Evolutionary conservation across 345 rosid genomes (phyloP), one percentile per base, ranked within the genome.

Genomic region (Linum tenue): DNA sequence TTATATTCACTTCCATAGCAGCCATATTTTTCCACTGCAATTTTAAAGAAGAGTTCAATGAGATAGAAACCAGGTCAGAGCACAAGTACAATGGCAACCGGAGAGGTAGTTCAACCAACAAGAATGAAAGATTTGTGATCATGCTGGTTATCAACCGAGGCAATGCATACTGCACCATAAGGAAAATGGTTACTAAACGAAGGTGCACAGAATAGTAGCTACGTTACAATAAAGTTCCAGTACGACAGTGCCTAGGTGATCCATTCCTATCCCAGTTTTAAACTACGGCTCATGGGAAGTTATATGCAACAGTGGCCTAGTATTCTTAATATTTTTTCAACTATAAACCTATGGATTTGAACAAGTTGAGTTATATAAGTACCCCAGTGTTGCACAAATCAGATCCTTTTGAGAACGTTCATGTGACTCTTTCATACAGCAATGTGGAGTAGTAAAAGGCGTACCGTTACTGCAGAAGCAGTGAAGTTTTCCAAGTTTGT

Each of bases 1-100:
- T 94, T 71, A 87, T 76, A 76, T 90, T 94, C 77, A 85, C 96
- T 81, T 94, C 99, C 97, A 94, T 94, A 57, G 96, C 96, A 39
- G 99, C 90, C 74, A 90, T 79, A 72, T 91, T 87, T 43, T 82
- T 79, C 77, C 90, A 85, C 99, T 94, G 83, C 67, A 70, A 66
- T 64, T 64, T 51, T 59, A 69, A 61, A 22, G 64, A 55, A 58
- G 53, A 59, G 1, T 74, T 81, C 66, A 78, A 41, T 42, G 37
- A 39, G 62, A 55, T 22, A 37, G 59, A 22, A 22, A 66, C 41
- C 48, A 6, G 55, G 67, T 41, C 22, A 10, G 31, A 43, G 60
- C 16, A 22, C 31, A n/a, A n/a, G n/a, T n/a, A n/a, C n/a, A n/a
- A n/a, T n/a, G 31, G 31, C 31, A 22, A 22, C 31, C 1, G 31